A percentile compares a stretch with the other conserved stretches of the same genome.
phyloP scores from a whole-genome alignment of 78 protist genomes.

The Guillardia theta region DNA sequence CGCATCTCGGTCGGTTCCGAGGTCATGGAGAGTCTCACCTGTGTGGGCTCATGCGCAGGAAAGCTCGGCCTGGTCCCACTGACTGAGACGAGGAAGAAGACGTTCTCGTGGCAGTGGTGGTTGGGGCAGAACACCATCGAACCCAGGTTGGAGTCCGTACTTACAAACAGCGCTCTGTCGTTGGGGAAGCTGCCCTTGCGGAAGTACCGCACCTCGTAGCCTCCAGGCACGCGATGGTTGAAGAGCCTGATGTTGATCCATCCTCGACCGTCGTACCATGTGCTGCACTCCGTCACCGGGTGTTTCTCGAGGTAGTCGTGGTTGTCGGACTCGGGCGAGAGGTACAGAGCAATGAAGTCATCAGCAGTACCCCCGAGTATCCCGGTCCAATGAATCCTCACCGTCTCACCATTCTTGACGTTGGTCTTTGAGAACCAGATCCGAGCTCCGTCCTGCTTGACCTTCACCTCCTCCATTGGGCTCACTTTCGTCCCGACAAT shows the following conservation, averaged over 20 bases:
- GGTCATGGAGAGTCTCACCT: neutral
- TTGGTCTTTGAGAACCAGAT: too few relatives aligned
- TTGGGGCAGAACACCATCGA: neutral
- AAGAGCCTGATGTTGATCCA: neutral
- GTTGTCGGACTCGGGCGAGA: too few relatives aligned
- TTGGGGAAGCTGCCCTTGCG: neutral
- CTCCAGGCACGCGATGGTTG: neutral
- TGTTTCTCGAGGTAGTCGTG: neutral
- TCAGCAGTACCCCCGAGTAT: too few relatives aligned
- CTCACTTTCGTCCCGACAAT: too few relatives aligned
- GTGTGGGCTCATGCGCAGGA: neutral
- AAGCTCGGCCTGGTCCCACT: neutral
- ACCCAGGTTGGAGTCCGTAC: neutral
- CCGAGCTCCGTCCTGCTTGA: too few relatives aligned
- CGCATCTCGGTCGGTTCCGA: too few relatives aligned
- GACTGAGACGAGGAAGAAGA: neutral
- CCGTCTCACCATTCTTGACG: too few relatives aligned
- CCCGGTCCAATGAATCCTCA: too few relatives aligned
- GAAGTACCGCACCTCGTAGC: constrained; percentile 21
- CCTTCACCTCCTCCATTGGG: too few relatives aligned
- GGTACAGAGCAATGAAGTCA: too few relatives aligned
- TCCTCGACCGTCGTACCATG: neutral
- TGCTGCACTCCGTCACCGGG: neutral
- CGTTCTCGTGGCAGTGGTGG: neutral
- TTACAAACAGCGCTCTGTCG: neutral